Base-by-base conservation (phyloP, 1,284 basidiomycete genomes). In the Dichomitus squalens region DNA sequence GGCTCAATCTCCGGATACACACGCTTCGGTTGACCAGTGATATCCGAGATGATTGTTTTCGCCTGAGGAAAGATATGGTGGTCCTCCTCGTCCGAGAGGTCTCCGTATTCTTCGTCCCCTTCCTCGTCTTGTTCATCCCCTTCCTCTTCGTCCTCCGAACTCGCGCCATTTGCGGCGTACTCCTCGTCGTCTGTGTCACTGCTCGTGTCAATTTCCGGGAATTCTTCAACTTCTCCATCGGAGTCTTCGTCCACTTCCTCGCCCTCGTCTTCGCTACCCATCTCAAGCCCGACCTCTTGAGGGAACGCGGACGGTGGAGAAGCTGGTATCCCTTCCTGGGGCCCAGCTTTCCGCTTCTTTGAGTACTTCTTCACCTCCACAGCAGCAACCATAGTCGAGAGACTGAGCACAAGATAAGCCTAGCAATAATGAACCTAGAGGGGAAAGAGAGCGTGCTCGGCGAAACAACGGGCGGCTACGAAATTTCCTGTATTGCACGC, bases 1-100 rank as follows among this genome's bases (percentile, higher is more conserved):
- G 96, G 92, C 69, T 98, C 95, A 71, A 98, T 96, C 66, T 94
- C 91, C 43, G 95, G 93, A 71, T 95, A 99, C 57, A 97, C 90
- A 58, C 87, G 84, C 81, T 92, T 96, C 60, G 86, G 89, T 65
- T 92, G 85, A 14, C 95, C 95, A 50, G 95, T 96, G 57, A 98
- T 88, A 56, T 86, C 78, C 53, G 92, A 94, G 54, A 86, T 81
- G 53, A 93, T 74, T 33, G 81, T 84, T 72, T 88, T 90, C 44
- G 84, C 74, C 72, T 81, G 84, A 33, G 90, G 88, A 64, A 87
- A 89, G 64, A 76, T 74, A 20, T 33, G 44, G 62, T 68, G 75
- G 53, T 76, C 61, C 56, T 75, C 75, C 43, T 78, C 74, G 34
- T 77, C 75, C 35, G 73, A 72, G 60, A 67, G 68, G 40, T 67